Base-by-base conservation (phyloP, 345 rosid genomes). In the Sisymbrium irio region DNA sequence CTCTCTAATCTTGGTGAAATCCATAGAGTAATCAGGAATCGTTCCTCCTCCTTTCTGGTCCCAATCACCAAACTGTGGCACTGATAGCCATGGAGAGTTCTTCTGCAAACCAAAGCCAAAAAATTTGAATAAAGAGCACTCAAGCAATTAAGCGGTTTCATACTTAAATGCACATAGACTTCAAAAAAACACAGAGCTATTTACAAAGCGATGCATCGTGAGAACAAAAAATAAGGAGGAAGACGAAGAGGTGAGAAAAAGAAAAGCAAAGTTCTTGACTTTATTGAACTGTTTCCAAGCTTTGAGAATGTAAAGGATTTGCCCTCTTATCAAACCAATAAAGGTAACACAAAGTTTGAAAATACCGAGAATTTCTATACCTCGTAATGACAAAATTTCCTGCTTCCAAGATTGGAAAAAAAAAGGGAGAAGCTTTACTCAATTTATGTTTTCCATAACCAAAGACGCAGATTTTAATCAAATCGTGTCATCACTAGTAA, bases 11-110 rank as follows among this genome's bases (percentile, higher is more conserved):
- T 95, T 95, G 3, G 99, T 82, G 86, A 95, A 95, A 76, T 95
- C 97, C 62, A 95, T 46, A 0, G 99, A 92, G 84, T 95, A 92
- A 76, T 95, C 99, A 2, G 99, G 99, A 77, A 95, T 27, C 39
- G 72, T 74, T 71, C 61, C 71, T 70, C 99, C 80, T 56, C 97
- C 97, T 83, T 92, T 95, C 80, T 88, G 95, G 49, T 95, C 98
- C 98, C 99, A 95, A 44, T 92, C 99, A 54, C 98, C 99, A 79
- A 95, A 95, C 65, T 92, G 97, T 37, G 99, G 99, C 72, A 95
- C 99, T 40, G 98, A 88, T 64, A 95, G 84, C 99, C 99, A 92
- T 7, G 91, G 91, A 40, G 80, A 83, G 42, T 78, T 86, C 82
- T 81, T 95, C 98, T 92, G 76, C 78, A 67, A 62, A 7, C 58